These are phyloP conservation scores for Litchi chinensis DNA, from an alignment of 345 rosid genomes.

Conservation along the genomic window DNA sequence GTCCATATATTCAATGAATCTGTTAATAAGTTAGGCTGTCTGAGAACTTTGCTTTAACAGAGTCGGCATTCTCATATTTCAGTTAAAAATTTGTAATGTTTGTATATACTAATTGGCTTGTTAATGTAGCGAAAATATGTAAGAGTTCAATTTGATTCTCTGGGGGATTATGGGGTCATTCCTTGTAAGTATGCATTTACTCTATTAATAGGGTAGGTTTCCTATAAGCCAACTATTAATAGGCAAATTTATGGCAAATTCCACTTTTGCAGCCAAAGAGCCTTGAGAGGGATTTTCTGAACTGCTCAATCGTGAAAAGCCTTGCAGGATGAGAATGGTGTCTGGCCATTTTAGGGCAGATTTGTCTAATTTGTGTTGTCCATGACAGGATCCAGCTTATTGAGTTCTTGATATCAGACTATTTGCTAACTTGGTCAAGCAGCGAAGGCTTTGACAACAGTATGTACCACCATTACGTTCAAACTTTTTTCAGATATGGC, in stretches of 20 bases:
- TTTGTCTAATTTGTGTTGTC: constrained; percentile 1
- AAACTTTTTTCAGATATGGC: not conserved
- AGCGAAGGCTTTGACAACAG: constrained; percentile 55
- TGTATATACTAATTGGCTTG: not conserved
- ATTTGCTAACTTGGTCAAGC: constrained; percentile 61
- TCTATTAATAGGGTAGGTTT: not conserved
- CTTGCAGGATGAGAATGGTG: not conserved
- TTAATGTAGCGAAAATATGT: not conserved
- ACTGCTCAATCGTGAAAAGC: too few relatives aligned
- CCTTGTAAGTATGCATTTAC: not conserved
- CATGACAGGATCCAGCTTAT: constrained; percentile 79
- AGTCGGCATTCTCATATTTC: not conserved
- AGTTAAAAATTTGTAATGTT: not conserved
- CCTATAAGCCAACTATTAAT: not conserved
- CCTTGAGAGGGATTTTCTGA: too few relatives aligned
- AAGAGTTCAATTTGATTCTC: not conserved
- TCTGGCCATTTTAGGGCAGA: not conserved
- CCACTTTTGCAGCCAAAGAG: not conserved
- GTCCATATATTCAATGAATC: not conserved
- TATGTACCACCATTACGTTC: constrained; percentile 23
- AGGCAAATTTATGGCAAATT: not conserved
- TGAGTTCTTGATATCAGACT: constrained; percentile 73
- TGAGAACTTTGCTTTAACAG: not conserved
- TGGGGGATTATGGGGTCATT: not conserved
- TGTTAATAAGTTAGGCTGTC: not conserved